Base-by-base conservation (phyloP, 306 rosid genomes). In the Trifolium dubium region DNA sequence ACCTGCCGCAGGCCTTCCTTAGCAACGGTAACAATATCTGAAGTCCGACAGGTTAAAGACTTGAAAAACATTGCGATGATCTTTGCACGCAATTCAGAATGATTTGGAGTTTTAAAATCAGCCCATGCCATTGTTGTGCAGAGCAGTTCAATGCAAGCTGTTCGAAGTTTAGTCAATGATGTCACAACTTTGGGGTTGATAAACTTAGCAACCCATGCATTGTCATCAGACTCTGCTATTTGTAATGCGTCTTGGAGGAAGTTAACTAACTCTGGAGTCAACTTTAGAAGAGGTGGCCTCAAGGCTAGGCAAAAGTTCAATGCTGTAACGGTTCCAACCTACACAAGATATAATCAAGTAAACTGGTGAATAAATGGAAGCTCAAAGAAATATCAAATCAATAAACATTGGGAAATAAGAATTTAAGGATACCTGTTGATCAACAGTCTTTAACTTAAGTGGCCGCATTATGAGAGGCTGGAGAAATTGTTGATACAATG, bases 81-180 rank as follows among this genome's bases (percentile, higher is more conserved):
- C 89, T 95, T 95, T 79, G 99, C 81, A 41, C 98, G 97, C 88
- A 95, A 74, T 13, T 95, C 99, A 77, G 99, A 74, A 84, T 95
- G 97, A 83, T 84, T 87, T 34, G 95, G 92, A 69, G 99, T 88
- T 84, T 86, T 90, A 77, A 95, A 95, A 77, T 95, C 99, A 78
- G 98, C 90, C 99, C 99, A 95, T 23, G 99, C 97, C 98, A 95
- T 95, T 13, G 99, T 87, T 31, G 99, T 95, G 79, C 99, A 95
- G 49, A 95, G 92, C 71, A 95, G 81, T 85, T 95, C 99, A 65
- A 95, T 95, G 89, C 99, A 92, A 66, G 96, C 98, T 49, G 97
- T 95, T 76, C 93, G 89, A 64, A 95, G 99, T 82, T 90, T 95
- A 69, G 89, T 92, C 81, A 92, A 73, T 19, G 99, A 95, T 34